Conservation (phyloP, 805 yeast species). For the Metschnikowia continentalis region DNA sequence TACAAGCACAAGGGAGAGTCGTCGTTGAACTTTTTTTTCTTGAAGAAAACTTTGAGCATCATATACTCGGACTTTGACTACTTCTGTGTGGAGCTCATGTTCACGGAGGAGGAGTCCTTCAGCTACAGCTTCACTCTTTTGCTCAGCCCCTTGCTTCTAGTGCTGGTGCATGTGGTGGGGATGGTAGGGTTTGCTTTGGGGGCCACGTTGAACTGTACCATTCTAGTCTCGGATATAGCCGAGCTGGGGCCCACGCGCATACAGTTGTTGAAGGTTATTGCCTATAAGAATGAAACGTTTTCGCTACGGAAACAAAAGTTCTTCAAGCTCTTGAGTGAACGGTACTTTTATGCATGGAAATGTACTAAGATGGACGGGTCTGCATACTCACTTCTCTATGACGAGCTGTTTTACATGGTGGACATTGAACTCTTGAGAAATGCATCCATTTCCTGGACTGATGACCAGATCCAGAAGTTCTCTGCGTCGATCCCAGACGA, state of each 20-base stretch:
- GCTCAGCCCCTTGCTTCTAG: slow-evolving; percentile 11
- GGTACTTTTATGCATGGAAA: slow-evolving; percentile 18
- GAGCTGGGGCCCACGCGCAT: neutral
- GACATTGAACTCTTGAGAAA: slow-evolving; percentile 2
- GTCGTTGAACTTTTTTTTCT: slow-evolving; percentile 16
- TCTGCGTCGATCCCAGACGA: slow-evolving; percentile 7
- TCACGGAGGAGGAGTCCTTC: slow-evolving; percentile 7
- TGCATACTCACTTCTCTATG: slow-evolving; percentile 5
- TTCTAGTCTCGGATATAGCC: slow-evolving; percentile 1
- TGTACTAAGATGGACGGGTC: slow-evolving; percentile 11
- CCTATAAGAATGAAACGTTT: neutral
- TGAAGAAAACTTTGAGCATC: slow-evolving; percentile 14
- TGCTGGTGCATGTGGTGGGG: slow-evolving; percentile 8
- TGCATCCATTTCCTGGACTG: slow-evolving; percentile 9
- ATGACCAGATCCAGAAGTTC: slow-evolving; percentile 11
- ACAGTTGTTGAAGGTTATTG: neutral
- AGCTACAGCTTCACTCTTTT: slow-evolving; percentile 10
- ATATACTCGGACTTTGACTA: slow-evolving; percentile 15
- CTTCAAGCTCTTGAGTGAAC: slow-evolving; percentile 13
- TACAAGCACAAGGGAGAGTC: slow-evolving; percentile 14
- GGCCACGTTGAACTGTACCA: slow-evolving; percentile 10
- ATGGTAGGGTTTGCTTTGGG: slow-evolving; percentile 12
- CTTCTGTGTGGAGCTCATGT: slow-evolving; percentile 12
- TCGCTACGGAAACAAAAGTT: slow-evolving; percentile 8
- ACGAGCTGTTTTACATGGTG: slow-evolving; percentile 6